phyloP scores from a whole-genome alignment of 139 green algal genomes.

The Ettlia oleoabundans region DNA sequence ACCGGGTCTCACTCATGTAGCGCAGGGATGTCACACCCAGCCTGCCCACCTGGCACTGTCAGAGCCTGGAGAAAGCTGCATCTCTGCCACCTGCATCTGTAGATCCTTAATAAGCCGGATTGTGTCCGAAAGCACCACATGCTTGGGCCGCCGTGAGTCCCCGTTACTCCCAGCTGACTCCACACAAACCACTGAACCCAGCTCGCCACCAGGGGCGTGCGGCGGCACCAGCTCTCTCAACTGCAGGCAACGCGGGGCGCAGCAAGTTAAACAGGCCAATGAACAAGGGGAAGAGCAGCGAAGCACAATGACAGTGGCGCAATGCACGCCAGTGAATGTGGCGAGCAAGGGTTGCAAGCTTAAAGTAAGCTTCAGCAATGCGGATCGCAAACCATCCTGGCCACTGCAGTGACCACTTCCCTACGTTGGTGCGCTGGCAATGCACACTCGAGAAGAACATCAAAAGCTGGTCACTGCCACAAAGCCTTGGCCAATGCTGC shows the following conservation, averaged over 20 bases:
- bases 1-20: no score
- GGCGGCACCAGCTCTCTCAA: conserved; percentile 55
- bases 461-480: no score
- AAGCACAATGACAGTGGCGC: no score
- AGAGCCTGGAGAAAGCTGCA: not conserved
- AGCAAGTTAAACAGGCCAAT: not conserved
- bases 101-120: conserved; percentile 69
- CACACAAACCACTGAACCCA: not conserved
- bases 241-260: conserved; percentile 8
- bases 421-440: no score
- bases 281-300: no score
- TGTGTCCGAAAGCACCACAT: conserved; percentile 52
- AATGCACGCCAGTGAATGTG: not conserved
- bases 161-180: not conserved
- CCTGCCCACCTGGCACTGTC: not conserved
- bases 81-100: conserved; percentile 47
- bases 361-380: not conserved
- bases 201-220: conserved; percentile 1
- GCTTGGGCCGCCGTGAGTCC: conserved; percentile 22
- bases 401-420: no score
- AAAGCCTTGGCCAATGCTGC: no score
- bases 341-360: not conserved
- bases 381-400: no score
- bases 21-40: no score
- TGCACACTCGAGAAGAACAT: no score